Evolutionary conservation across 257 asterid genomes (phyloP).

Genomic region (Jacaranda copaia): DNA sequence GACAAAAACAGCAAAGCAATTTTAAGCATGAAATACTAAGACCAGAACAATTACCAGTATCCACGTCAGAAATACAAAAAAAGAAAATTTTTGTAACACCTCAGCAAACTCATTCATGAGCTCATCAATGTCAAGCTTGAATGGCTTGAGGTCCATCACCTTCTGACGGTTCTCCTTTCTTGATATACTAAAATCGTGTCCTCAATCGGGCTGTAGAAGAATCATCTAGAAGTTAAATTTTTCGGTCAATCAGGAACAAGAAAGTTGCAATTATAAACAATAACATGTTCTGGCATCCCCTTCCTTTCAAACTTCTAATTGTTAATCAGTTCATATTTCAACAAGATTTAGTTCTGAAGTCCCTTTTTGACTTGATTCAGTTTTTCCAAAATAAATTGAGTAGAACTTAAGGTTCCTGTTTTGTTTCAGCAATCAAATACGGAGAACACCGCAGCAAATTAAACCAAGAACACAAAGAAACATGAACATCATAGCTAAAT

Average conservation of each 20-base stretch:
- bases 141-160: constrained; percentile 76
- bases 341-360: background rate
- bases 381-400: background rate
- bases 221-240: background rate
- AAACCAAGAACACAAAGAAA: no score
- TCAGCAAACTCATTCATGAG: constrained; percentile 68
- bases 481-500: no score
- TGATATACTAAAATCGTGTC: constrained; percentile 7
- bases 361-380: background rate
- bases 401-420: background rate
- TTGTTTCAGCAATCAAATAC: background rate
- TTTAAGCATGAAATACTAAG: constrained; percentile 11
- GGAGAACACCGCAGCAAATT: background rate
- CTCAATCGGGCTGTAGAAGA: constrained; percentile 28
- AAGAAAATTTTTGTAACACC: constrained; percentile 44
- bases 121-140: constrained; percentile 86
- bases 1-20: constrained; percentile 12
- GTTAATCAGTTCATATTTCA: background rate
- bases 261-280: background rate
- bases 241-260: constrained; percentile 5
- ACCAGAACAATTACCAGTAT: background rate
- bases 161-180: constrained; percentile 24
- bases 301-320: background rate
- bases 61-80: background rate
- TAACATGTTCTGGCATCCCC: background rate